A percentile compares a stretch with the other conserved stretches of the same genome.
phyloP scores from a whole-genome alignment of 306 rosid species.

The Begonia peltatifolia region DNA sequence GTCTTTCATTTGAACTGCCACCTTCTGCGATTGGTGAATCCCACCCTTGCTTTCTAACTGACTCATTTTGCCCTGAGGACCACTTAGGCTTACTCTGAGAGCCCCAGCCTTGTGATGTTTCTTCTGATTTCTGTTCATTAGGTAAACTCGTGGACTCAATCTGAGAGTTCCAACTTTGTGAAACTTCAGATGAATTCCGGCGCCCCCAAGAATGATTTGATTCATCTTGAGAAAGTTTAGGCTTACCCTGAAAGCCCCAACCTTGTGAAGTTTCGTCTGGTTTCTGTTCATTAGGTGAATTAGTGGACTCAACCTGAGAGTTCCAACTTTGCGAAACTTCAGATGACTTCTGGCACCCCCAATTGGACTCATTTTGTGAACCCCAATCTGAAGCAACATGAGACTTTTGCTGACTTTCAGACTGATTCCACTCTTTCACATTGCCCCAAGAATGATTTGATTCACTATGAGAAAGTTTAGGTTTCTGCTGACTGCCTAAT shows the following conservation, averaged over 20 bases:
- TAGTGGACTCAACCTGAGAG: slow-evolving; percentile 5
- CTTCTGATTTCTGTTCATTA: slow-evolving; percentile 5
- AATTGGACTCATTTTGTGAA: slow-evolving; percentile 5
- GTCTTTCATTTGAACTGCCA: slow-evolving; percentile 20
- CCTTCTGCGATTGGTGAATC: slow-evolving; percentile 29
- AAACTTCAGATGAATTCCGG: slow-evolving; percentile 3
- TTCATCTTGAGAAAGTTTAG: slow-evolving; percentile 1
- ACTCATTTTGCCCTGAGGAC: too few species aligned
- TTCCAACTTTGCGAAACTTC: slow-evolving; percentile 1
- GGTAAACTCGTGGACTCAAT: slow-evolving; percentile 1
- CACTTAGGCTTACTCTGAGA: slow-evolving; percentile 22
- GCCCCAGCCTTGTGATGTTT: slow-evolving; percentile 20
- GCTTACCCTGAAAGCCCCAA: too few species aligned
- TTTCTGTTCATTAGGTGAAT: slow-evolving; percentile 2
- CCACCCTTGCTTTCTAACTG: slow-evolving; percentile 37
- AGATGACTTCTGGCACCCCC: slow-evolving; percentile 5
- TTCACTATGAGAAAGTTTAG: background rate
- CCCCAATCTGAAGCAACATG: slow-evolving; percentile 7
- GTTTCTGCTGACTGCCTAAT: too few species aligned
- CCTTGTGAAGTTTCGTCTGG: slow-evolving; percentile 14
- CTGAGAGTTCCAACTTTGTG: slow-evolving; percentile 3
- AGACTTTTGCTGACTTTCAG: slow-evolving; percentile 1
- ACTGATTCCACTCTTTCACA: background rate
- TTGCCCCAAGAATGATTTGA: slow-evolving; percentile 7
- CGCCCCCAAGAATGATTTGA: slow-evolving; percentile 4